Evolutionary conservation across 1,284 basidiomycete genomes (phyloP).

Genomic region (Pyrrhoderma lamaoense): DNA sequence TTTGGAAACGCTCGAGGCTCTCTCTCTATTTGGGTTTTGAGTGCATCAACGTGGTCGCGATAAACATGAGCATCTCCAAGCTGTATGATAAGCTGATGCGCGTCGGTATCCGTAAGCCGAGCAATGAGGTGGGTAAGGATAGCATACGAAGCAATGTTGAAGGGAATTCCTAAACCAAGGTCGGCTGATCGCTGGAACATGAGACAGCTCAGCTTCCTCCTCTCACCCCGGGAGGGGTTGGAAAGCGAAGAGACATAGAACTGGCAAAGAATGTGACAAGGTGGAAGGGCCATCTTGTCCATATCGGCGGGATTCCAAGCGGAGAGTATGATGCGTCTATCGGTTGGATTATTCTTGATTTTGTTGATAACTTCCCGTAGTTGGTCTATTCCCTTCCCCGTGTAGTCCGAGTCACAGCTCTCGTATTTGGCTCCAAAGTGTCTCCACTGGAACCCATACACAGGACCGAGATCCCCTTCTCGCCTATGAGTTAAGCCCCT

Average conservation of each 20-base stretch:
- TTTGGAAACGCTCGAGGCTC: conserved; percentile 82
- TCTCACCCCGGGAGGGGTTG: conserved; percentile 36
- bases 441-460: conserved; percentile 98
- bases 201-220: conserved; percentile 82
- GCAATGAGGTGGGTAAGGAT: conserved; percentile 97
- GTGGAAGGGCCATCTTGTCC: conserved; percentile 90
- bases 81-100: conserved; percentile 86
- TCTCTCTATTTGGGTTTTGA: conserved; percentile 75
- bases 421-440: conserved; percentile 92
- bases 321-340: conserved; percentile 90
- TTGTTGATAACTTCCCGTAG: conserved; percentile 82
- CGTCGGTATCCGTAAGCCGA: conserved; percentile 77
- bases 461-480: conserved; percentile 91
- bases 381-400: conserved; percentile 91
- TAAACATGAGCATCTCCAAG: conserved; percentile 98
- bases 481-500: conserved; percentile 79
- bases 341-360: conserved; percentile 91
- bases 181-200: conserved; percentile 99
- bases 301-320: conserved; percentile 99
- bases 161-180: conserved; percentile 92
- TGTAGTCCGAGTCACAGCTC: conserved; percentile 78
- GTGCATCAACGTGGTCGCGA: conserved; percentile 83
- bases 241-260: conserved; percentile 89
- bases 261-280: conserved; percentile 98
- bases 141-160: conserved; percentile 98